Evolutionary conservation across 371 early-diverging fungal species (phyloP), one percentile per base, ranked within the genome.

Genomic region (Mucor racemosus): DNA sequence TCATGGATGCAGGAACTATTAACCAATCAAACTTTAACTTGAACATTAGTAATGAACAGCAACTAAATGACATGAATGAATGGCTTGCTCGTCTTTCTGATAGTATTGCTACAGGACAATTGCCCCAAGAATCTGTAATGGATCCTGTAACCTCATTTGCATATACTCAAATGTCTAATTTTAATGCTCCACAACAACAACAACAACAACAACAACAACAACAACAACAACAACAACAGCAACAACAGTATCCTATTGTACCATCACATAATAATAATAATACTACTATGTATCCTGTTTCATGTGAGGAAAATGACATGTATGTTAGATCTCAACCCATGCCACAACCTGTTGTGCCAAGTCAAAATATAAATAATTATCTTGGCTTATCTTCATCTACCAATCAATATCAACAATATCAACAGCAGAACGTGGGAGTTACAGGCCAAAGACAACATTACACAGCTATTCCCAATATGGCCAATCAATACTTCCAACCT

Each of bases 391-490:
- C 39, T 42, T 34, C 34, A 34, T 55, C 11, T 40, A 35, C 40
- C 17, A 57, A 60, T 55, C 60, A 39, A 26, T 31, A 26, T 31
- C 56, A 21, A 9, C 60, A 21, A 26, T 38, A 59, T 15, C 58
- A 61, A 36, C 46, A 54, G 33, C 59, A 62, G 35, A 63, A 44
- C 21, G 48, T 59, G 33, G 67, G 55, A 46, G 15, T 69, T 17
- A 66, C 69, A 1, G 77, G 82, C 4, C 68, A 75, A 21, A 62
- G 82, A 41, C 74, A 73, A 7, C 82, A 81, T 53, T 77, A 79
- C 48, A 59, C 76, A 15, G 9, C 69, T 46, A 56, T 72, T 6
- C 79, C 82, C 8, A 68, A 72, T 35, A 58, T 74, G 3, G 36
- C 76, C 3, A 58, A 50, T 17, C 63, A 69, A 21, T 48, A 64